phyloP scores from a whole-genome alignment of 768 basidiomycete genomes.

The Agrocybe chaxingu region DNA sequence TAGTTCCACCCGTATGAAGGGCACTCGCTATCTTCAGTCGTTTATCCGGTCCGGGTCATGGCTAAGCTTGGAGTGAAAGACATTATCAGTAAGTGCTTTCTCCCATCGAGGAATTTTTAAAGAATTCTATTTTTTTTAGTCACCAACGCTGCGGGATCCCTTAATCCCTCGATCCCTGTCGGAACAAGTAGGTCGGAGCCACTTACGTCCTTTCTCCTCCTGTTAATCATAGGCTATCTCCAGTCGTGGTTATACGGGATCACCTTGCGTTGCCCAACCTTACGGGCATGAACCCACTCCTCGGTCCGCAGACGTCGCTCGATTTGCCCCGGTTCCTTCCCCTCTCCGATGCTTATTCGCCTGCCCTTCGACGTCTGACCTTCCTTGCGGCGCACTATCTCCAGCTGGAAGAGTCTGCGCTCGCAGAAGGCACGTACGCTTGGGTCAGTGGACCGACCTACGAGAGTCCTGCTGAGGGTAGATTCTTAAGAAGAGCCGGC shows the following conservation, averaged over 20 bases:
- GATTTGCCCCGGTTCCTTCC: slow-evolving; percentile 76
- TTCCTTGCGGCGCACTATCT: slow-evolving; percentile 73
- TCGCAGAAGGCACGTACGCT: slow-evolving; percentile 83
- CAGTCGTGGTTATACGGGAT: slow-evolving; percentile 83
- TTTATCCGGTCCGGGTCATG: slow-evolving; percentile 80
- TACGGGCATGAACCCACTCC: slow-evolving; percentile 73
- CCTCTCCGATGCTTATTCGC: slow-evolving; percentile 80
- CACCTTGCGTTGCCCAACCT: slow-evolving; percentile 80
- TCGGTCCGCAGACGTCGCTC: slow-evolving; percentile 63
- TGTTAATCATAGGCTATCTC: slow-evolving; percentile 8
- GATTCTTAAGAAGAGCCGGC: slow-evolving; percentile 68
- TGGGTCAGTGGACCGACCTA: slow-evolving; percentile 92
- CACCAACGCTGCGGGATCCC: slow-evolving; percentile 84
- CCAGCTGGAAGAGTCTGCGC: slow-evolving; percentile 44
- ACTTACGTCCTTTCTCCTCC: neutral
- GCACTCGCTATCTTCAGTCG: slow-evolving; percentile 61
- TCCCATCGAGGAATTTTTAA: neutral
- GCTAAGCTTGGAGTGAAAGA: slow-evolving; percentile 71
- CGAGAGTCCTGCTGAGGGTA: slow-evolving; percentile 84
- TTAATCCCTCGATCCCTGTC: slow-evolving; percentile 69
- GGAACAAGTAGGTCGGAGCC: slow-evolving; percentile 64
- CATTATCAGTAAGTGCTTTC: slow-evolving; percentile 60
- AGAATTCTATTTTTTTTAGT: slow-evolving; percentile 38
- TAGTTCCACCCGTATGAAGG: slow-evolving; percentile 90
- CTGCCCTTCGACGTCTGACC: slow-evolving; percentile 61